Conservation (phyloP, 169 alveolate species). For the Cryptosporidium tyzzeri region DNA sequence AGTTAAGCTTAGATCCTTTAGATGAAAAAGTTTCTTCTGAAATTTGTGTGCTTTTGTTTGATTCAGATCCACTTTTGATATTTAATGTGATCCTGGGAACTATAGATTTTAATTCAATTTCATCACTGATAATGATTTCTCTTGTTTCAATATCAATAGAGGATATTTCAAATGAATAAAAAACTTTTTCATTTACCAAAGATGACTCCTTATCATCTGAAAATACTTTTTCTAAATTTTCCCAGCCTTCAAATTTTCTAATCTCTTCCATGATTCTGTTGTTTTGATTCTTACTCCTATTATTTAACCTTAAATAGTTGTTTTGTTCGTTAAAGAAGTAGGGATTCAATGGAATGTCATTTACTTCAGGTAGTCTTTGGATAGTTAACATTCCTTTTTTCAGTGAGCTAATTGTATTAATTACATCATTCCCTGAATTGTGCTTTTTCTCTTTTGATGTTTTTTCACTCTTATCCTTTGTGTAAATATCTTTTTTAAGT, state of each 20-base stretch:
- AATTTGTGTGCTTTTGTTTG: not conserved
- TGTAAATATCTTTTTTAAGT: not conserved
- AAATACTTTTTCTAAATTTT: conserved; percentile 3
- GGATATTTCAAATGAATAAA: conserved; percentile 12
- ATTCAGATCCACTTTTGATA: conserved; percentile 19
- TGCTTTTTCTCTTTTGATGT: too few relatives aligned
- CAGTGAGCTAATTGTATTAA: not conserved
- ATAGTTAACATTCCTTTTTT: not conserved
- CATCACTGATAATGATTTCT: not conserved
- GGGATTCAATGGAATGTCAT: conserved; percentile 41
- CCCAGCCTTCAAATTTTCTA: conserved; percentile 26
- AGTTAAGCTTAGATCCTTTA: not conserved
- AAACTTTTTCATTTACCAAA: not conserved
- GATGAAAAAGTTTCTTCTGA: not conserved
- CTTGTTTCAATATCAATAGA: conserved; percentile 14
- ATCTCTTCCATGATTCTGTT: conserved; percentile 13
- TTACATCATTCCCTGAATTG: not conserved
- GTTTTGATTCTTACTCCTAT: not conserved
- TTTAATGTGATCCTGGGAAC: conserved; percentile 31
- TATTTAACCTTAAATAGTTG: not conserved
- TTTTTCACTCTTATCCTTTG: not conserved
- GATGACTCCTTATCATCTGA: not conserved
- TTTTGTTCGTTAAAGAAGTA: not conserved
- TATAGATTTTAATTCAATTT: not conserved
- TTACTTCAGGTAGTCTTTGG: conserved; percentile 36